Evolutionary conservation across 495 filamentous ascomycete species (phyloP).

Genomic region (Penicillium pancosmium): DNA sequence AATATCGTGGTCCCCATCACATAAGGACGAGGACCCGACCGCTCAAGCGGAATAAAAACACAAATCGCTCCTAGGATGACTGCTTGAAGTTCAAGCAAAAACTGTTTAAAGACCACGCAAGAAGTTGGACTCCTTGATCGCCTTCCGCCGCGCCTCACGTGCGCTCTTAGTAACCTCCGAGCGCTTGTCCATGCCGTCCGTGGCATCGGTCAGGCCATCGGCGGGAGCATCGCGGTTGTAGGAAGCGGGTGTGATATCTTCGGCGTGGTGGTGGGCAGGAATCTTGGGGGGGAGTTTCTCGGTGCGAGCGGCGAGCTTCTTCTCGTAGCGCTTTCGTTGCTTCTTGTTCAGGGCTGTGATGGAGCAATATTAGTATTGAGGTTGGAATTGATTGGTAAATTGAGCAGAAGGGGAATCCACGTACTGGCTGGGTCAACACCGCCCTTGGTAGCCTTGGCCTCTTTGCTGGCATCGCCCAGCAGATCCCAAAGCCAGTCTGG

Average conservation of each 20-base stretch:
- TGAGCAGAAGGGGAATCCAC: conserved; percentile 30
- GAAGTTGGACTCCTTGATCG: conserved; percentile 93
- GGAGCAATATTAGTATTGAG: background rate
- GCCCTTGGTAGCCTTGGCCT: conserved; percentile 37
- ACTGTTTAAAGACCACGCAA: conserved; percentile 71
- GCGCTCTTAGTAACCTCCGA: conserved; percentile 55
- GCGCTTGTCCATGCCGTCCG: conserved; percentile 43
- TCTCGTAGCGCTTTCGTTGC: conserved; percentile 64
- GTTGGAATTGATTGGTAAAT: background rate
- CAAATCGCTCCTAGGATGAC: conserved; percentile 7
- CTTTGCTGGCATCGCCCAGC: conserved; percentile 55
- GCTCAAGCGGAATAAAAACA: conserved; percentile 3
- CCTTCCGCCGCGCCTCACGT: conserved; percentile 71
- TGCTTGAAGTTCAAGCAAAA: background rate
- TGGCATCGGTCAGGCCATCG: conserved; percentile 31
- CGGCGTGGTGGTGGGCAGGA: conserved; percentile 79
- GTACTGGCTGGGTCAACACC: conserved; percentile 62
- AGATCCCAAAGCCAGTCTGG: conserved; percentile 89
- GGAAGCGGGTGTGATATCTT: conserved; percentile 71
- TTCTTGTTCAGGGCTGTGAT: conserved; percentile 53
- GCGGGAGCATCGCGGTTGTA: conserved; percentile 37
- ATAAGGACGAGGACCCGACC: background rate
- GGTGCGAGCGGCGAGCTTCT: conserved; percentile 64
- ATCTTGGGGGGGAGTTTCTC: conserved; percentile 71
- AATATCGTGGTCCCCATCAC: background rate